phyloP scores from a whole-genome alignment of 1,284 basidiomycete species.

The Ustilago crameri region DNA sequence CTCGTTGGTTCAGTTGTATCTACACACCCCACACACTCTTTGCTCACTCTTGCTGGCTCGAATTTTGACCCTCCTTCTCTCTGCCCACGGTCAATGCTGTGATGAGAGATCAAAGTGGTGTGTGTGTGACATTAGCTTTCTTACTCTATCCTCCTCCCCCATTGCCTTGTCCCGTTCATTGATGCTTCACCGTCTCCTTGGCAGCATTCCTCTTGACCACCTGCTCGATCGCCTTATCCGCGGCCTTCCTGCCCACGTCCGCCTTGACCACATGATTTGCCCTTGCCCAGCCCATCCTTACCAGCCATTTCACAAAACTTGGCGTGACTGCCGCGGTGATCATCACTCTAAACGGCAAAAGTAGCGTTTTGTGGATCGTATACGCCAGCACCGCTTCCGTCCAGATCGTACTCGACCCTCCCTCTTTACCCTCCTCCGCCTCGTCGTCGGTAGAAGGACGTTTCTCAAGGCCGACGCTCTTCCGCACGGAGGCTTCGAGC shows the following conservation, averaged over 20 bases:
- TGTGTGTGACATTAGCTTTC: not conserved
- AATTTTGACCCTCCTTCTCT: too few species aligned
- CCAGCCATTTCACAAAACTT: constrained; percentile 74
- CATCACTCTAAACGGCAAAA: constrained; percentile 89
- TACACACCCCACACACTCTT: too few species aligned
- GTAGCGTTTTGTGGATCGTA: constrained; percentile 92
- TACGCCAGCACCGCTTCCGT: constrained; percentile 93
- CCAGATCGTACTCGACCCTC: constrained; percentile 74
- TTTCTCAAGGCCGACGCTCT: constrained; percentile 60
- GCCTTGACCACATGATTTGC: constrained; percentile 48
- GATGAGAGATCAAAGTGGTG: too few species aligned
- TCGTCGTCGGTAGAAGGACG: constrained; percentile 22
- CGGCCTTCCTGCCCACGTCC: constrained; percentile 25
- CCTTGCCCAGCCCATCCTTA: constrained; percentile 58
- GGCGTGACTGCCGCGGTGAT: constrained; percentile 89
- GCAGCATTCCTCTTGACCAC: constrained; percentile 20
- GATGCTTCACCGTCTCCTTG: constrained; percentile 24
- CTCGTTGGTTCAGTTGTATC: too few species aligned
- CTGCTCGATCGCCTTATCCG: constrained; percentile 33
- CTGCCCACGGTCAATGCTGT: too few species aligned
- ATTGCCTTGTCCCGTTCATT: constrained; percentile 9
- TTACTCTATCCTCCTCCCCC: not conserved
- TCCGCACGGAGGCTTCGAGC: constrained; percentile 73
- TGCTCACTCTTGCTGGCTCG: too few species aligned
- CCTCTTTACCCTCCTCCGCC: not conserved